Conservation (phyloP, 768 basidiomycete species). For the Dioszegia crocea region DNA sequence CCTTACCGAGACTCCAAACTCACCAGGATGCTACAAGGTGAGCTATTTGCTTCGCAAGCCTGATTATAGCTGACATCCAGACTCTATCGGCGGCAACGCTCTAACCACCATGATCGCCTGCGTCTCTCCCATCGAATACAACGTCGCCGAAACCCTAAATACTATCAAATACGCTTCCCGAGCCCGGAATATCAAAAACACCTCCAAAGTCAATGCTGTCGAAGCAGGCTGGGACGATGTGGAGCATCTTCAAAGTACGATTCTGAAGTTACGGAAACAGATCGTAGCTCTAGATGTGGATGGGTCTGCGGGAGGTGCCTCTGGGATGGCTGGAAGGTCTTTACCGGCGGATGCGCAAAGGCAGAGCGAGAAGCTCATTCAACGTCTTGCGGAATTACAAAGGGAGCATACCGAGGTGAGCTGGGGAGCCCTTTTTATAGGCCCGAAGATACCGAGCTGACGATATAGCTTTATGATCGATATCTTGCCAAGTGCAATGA, state of each 20-base stretch:
- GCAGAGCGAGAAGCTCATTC: conserved; percentile 69
- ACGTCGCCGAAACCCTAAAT: conserved; percentile 78
- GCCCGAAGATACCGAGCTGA: conserved; percentile 1
- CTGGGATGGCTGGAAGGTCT: not conserved
- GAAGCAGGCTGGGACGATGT: conserved; percentile 99
- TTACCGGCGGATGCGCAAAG: conserved; percentile 37
- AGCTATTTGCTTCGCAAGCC: not conserved
- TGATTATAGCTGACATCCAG: conserved; percentile 1
- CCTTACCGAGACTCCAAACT: conserved; percentile 99
- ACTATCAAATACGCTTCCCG: conserved; percentile 90
- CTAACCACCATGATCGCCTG: conserved; percentile 99
- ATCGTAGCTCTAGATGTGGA: conserved; percentile 74
- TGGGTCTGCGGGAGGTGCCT: conserved; percentile 39
- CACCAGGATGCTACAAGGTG: conserved; percentile 78
- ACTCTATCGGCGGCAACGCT: conserved; percentile 78
- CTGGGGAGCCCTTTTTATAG: not conserved
- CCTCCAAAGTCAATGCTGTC: conserved; percentile 82
- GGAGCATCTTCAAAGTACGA: conserved; percentile 86
- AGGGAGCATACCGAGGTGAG: conserved; percentile 80
- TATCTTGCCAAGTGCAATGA: conserved; percentile 41
- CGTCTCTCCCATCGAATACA: conserved; percentile 93
- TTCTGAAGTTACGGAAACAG: conserved; percentile 80
- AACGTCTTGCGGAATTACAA: conserved; percentile 77
- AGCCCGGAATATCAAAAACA: conserved; percentile 94
- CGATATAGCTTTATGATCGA: conserved; percentile 33